Evolutionary conservation across 805 yeast species (phyloP).

Genomic region (Wickerhamomyces strasburgensis): DNA sequence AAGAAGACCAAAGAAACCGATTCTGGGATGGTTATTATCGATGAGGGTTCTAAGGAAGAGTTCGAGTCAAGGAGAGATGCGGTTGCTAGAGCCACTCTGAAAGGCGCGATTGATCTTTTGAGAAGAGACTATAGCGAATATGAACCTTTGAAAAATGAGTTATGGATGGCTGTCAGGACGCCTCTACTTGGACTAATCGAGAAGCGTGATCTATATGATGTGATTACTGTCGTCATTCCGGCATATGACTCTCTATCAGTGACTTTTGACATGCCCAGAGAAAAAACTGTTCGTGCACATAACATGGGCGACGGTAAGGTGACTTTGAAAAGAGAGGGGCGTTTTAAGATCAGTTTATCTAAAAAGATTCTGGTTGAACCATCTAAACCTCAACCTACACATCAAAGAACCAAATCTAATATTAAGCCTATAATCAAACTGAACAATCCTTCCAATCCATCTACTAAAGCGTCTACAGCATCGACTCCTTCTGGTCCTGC

Average conservation of each 20-base stretch:
- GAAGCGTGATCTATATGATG: slow-evolving; percentile 56
- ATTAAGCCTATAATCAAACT: not conserved
- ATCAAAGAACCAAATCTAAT: slow-evolving; percentile 1
- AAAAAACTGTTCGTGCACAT: slow-evolving; percentile 59
- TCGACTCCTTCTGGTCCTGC: not conserved
- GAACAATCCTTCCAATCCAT: not conserved
- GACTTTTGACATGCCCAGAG: slow-evolving; percentile 59
- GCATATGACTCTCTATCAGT: slow-evolving; percentile 60
- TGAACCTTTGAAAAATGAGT: slow-evolving; percentile 48
- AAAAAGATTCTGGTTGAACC: slow-evolving; percentile 11
- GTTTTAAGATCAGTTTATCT: slow-evolving; percentile 17
- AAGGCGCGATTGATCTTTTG: slow-evolving; percentile 61
- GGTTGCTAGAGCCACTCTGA: slow-evolving; percentile 56
- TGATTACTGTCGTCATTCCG: slow-evolving; percentile 60
- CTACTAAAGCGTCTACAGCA: not conserved
- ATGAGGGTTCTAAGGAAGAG: slow-evolving; percentile 37
- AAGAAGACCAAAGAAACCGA: slow-evolving; percentile 10
- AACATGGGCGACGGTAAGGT: slow-evolving; percentile 48
- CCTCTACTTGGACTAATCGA: slow-evolving; percentile 54
- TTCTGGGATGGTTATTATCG: slow-evolving; percentile 41
- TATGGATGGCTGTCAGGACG: slow-evolving; percentile 71
- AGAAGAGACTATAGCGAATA: slow-evolving; percentile 51
- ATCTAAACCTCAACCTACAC: not conserved
- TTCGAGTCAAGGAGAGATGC: slow-evolving; percentile 56
- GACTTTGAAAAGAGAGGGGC: slow-evolving; percentile 52